Base-by-base conservation (phyloP, 2,329 filamentous ascomycete species). In the Hymenoscyphus linearis region DNA sequence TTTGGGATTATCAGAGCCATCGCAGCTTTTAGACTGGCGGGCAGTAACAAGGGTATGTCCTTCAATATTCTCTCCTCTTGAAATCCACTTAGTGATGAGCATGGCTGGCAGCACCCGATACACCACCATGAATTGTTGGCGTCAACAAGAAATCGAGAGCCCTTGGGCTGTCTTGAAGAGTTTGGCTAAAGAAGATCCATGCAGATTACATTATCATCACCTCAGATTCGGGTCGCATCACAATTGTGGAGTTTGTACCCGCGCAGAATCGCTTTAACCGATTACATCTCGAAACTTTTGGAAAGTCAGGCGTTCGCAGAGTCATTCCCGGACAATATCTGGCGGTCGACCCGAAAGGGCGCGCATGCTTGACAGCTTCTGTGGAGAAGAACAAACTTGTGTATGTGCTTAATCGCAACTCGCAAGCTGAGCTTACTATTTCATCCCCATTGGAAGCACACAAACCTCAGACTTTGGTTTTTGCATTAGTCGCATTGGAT, bases 321-420 rank as follows among this genome's bases (percentile, higher is more conserved):
- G 93, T 98, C 40, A 85, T 99, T 52, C 95, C 96, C 2, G 95
- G 96, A 63, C 92, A 99, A 75, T 99, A 97, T 72, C 84, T 99
- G 31, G 95, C 93, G 6, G 91, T 91, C 58, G 95, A 99, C 72
- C 95, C 95, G 31, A 96, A 96, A 76, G 95, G 95, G 60, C 86
- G 95, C 78, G 96, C 96, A 60, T 96, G 93, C 73, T 82, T 99
- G 73, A 90, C 98, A 64, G 92, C 95, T 10, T 93, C 93, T 4
- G 83, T 93, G 60, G 96, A 99, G 78, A 99, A 99, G 83, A 99
- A 98, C 79, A 99, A 99, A 79, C 88, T 99, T 60, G 95, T 99
- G 68, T 99, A 99, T 77, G 93, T 99, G 71, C 82, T 99, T 68
- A 98, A 98, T 76, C 88, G 96, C 67, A 96, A 96, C 77, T 85